Evolutionary conservation across 768 basidiomycete genomes (phyloP), one percentile per base, ranked within the genome.

Genomic region (Russula griseocarnosa): DNA sequence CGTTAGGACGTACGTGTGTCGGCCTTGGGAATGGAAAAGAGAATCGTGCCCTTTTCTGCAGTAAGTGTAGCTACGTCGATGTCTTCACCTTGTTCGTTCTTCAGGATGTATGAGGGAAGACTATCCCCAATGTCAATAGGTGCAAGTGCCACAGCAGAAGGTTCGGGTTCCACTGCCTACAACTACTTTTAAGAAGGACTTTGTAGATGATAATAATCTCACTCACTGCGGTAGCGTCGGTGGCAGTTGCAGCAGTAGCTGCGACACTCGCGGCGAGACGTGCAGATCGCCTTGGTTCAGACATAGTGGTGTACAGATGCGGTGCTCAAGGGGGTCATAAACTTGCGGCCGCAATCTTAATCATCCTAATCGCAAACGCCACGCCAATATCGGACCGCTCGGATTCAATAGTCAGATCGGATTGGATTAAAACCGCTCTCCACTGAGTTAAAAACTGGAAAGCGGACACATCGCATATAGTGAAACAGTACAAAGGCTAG

Each of bases 1-100:
- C 36, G 54, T 28, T 62, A 74, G 60, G 32, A 78, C 87, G 68
- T 69, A 93, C 88, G 86, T 22, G 90, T 93, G 76, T 92, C 90
- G 47, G 89, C 92, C 75, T 87, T 94, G 62, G 88, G 92, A 2
- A 93, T 84, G 5, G 90, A 76, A 78, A 93, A 94, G 63, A 98
- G 73, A 36, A 98, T 82, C 10, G 90, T 82, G 1, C 94, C 92
- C 66, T 84, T 79, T 69, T 93, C 86, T 32, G 78, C 77, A 3
- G 86, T 79, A 46, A 95, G 76, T 5, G 77, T 79, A 30, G 81
- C 76, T 9, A 92, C 79, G 63, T 92, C 83, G 28, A 93, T 76
- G 59, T 94, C 90, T 63, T 90, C 86, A 50, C 80, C 90, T 73
- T 90, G 85, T 76, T 97, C 91, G 73, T 93, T 92, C 77, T 93